Evolutionary conservation across 768 basidiomycete species (phyloP), one percentile per base, ranked within the genome.

Genomic region (Cystobasidium ongulense): DNA sequence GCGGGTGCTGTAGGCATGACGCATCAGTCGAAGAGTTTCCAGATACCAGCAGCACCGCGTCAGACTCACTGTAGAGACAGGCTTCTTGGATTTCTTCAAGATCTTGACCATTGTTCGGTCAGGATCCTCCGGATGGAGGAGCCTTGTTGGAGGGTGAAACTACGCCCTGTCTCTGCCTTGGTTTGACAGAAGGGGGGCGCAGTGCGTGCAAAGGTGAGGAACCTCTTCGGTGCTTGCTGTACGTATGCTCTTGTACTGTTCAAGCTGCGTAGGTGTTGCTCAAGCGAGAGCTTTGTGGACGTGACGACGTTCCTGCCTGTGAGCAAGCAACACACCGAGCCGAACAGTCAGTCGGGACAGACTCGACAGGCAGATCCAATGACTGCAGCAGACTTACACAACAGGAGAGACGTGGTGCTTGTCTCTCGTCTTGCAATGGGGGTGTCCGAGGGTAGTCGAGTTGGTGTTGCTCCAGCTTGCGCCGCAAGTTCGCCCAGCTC

Each of bases 51-150:
- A 21, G 46, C n/a, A n/a, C 15, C 46, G 7, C 15, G 18, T 50
- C 46, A 50, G 3, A n/a, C 65, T 67, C 15, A 67, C 65, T 21
- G 65, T n/a, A 15, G 65, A 46, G 10, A 50, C n/a, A 25, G 65
- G 39, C 50, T 50, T 39, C 65, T 67, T 67, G 39, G 65, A 50
- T 23, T 67, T 67, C 65, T 67, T 67, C 27, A 36, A 18, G 65
- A 67, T 67, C 65, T 67, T 67, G 39, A 53, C 50, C 65, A 67
- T 67, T 35, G 57, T 59, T 11, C 25, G 33, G 57, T 59, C 57
- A 59, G 57, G 57, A 50, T 50, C 46, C 46, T 50, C 46, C 46
- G 15, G 46, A 11, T 50, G 46, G 46, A 50, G 46, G 46, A 50
- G 46, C 46, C 46, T 50, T 50, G 46, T 21, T 50, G 46, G 39